Evolutionary conservation across 441 rosid species (phyloP).

Genomic region (Pelargonium cotyledonis): DNA sequence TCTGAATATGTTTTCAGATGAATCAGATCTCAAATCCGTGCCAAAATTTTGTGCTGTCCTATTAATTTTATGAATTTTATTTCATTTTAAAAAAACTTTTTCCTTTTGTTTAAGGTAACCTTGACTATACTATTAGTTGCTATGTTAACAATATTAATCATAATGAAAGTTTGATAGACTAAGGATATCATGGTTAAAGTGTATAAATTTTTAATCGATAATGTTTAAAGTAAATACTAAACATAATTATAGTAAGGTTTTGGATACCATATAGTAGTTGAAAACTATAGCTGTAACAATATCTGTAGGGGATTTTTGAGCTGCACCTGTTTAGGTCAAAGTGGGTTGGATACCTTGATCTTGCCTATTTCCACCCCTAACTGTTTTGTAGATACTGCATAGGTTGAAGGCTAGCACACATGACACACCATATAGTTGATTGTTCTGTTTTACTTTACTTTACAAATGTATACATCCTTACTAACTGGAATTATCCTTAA

Average conservation of each 20-base stretch:
- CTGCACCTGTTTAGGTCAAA: neutral
- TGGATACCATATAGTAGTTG: neutral
- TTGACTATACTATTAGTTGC: neutral
- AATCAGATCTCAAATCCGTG: neutral
- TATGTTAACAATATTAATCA: neutral
- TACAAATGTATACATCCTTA: neutral
- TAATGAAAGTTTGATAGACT: neutral
- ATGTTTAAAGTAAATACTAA: neutral
- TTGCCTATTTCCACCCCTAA: slow-evolving; percentile 1
- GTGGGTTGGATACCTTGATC: slow-evolving; percentile 1
- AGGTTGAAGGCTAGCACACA: slow-evolving; percentile 1
- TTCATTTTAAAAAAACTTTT: neutral
- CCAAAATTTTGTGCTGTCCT: neutral
- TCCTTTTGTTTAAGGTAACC: neutral
- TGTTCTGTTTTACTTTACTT: neutral
- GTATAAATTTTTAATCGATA: neutral
- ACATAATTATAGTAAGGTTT: neutral
- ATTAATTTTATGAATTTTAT: neutral
- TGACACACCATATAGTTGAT: neutral
- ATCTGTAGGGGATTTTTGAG: neutral
- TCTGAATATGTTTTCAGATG: neutral
- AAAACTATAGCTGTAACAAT: neutral
- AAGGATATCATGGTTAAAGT: neutral
- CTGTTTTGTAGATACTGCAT: neutral
- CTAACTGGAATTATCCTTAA: neutral